Percentiles rank a stretch among this genome's conserved stretches.
phyloP scores from a whole-genome alignment of 139 green algal genomes.

The Closterium sp. region DNA sequence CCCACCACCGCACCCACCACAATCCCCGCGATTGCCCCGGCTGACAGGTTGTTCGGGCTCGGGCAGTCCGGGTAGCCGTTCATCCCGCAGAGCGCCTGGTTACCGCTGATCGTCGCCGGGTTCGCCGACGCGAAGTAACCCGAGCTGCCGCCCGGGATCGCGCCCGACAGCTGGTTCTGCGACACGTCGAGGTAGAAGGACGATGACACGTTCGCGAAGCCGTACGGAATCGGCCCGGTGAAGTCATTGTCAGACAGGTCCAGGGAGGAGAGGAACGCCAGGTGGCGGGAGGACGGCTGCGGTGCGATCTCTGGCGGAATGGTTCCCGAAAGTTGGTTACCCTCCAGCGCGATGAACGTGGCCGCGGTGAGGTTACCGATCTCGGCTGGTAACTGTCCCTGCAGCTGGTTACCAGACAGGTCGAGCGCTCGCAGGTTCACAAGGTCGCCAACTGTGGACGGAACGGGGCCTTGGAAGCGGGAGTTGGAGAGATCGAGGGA shows the following conservation, averaged over 20 bases:
- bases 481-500: neutral
- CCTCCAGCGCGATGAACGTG: neutral
- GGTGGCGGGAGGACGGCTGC: neutral
- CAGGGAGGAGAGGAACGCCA: neutral
- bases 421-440: neutral
- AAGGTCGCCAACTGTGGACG: neutral
- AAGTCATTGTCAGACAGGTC: conserved; percentile 19
- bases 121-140: neutral
- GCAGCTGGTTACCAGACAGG: conserved; percentile 7
- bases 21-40: conserved; percentile 22
- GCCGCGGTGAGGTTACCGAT: neutral
- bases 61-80: neutral
- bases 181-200: neutral
- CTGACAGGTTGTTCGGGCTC: neutral
- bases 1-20: conserved; percentile 9
- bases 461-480: neutral
- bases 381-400: neutral
- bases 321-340: conserved; percentile 11
- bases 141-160: neutral
- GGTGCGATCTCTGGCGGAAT: conserved; percentile 5
- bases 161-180: conserved; percentile 11
- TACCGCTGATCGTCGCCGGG: neutral
- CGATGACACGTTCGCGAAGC: neutral
- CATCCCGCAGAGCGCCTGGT: neutral
- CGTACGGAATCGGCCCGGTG: neutral